Evolutionary conservation across 2,329 filamentous ascomycete species (phyloP), one percentile per base, ranked within the genome.

Genomic region (Microdochium trichocladiopsis): DNA sequence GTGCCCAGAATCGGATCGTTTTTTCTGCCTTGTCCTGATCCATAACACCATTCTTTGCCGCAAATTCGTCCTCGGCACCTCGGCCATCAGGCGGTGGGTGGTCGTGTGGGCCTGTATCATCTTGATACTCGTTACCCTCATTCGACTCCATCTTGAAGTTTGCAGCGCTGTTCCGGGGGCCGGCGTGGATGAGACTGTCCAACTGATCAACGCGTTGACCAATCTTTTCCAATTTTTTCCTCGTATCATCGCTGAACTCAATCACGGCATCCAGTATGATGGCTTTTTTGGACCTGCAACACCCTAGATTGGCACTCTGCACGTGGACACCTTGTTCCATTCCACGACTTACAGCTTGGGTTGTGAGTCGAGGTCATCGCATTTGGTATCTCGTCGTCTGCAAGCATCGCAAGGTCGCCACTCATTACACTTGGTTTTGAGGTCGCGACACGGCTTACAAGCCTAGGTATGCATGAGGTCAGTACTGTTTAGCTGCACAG

Each of bases 391-490:
- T 66, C 95, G 95, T 60, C 97, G 92, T 61, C 87, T 87, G 67
- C 94, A 99, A 61, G 86, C 90, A 64, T 90, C 93, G 61, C 88
- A 87, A 2, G 88, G 91, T 58, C 87, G 84, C 11, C 85, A 84
- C 73, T 96, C 91, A 61, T 95, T 90, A 66, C 91, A 96, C 70
- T 95, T 95, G 14, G 90, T 90, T 69, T 95, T 96, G 37, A 93
- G 79, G 55, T 88, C 81, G 53, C 91, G 84, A 69, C 91, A 96
- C 67, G 87, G 88, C 63, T 95, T 91, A 69, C 94, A 99, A 36
- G 94, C 94, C 86, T 95, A 61, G 43, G 12, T 31, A n/a, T n/a
- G n/a, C n/a, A n/a, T n/a, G 31, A 8, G 10, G 41, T 16, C 10
- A 8, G n/a, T 16, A 22, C 22, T n/a, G n/a, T n/a, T n/a, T n/a